A percentile compares a stretch with the other conserved stretches of the same genome.
Conservation (phyloP, 768 basidiomycete species). For the Rhizopogon rudus region DNA sequence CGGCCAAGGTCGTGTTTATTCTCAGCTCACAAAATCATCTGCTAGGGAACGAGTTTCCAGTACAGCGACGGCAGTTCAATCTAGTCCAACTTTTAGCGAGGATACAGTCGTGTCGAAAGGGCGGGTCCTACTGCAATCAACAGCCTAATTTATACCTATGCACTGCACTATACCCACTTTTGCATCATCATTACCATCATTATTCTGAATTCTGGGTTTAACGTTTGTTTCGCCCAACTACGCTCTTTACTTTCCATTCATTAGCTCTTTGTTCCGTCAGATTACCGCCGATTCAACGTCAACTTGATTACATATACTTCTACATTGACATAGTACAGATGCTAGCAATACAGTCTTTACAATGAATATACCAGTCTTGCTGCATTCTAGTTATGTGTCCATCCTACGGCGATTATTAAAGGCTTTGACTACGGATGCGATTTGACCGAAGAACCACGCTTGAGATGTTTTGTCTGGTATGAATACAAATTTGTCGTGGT, state of each 20-base stretch:
- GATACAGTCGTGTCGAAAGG: constrained; percentile 27
- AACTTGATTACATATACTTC: constrained; percentile 20
- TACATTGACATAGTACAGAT: constrained; percentile 18
- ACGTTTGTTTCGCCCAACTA: constrained; percentile 10
- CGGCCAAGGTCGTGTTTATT: constrained; percentile 23
- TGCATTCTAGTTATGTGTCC: constrained; percentile 36
- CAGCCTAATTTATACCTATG: constrained; percentile 13
- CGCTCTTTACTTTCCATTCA: constrained; percentile 15
- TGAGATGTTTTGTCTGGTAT: constrained; percentile 73
- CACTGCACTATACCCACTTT: constrained; percentile 23
- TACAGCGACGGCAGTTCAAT: constrained; percentile 43
- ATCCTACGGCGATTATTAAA: constrained; percentile 73
- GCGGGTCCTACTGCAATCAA: constrained; percentile 18
- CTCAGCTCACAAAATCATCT: constrained; percentile 31
- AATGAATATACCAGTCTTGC: constrained; percentile 7
- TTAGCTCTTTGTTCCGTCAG: constrained; percentile 19
- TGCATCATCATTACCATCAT: constrained; percentile 13
- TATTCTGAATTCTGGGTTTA: constrained; percentile 15
- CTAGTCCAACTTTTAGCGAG: constrained; percentile 32
- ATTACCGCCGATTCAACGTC: constrained; percentile 19
- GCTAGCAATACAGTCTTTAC: constrained; percentile 17
- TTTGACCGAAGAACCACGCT: constrained; percentile 76
- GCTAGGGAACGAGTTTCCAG: constrained; percentile 54
- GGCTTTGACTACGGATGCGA: constrained; percentile 69
- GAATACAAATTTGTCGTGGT: constrained; percentile 70